These are phyloP conservation scores for Yamadazyma kanchanaburiensis DNA, from an alignment of 1,139 yeast species.

Conservation along the genomic window DNA sequence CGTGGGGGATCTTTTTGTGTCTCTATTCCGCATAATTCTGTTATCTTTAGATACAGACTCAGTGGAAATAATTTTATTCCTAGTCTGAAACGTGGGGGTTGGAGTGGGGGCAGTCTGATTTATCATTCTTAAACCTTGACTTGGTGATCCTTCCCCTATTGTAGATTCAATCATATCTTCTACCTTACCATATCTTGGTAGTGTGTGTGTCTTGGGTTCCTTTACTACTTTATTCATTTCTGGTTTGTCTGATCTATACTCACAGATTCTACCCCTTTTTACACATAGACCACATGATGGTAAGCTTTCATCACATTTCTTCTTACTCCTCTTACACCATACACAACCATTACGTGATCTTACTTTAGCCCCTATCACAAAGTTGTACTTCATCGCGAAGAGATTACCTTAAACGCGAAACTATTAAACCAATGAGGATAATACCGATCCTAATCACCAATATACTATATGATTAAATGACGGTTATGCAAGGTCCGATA, in stretches of 20 bases:
- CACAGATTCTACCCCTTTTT: constrained; percentile 19
- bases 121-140: too few species aligned
- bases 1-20: too few species aligned
- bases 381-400: constrained; percentile 1
- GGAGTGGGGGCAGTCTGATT: too few species aligned
- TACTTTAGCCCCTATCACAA: constrained; percentile 8
- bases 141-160: background rate
- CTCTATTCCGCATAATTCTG: background rate
- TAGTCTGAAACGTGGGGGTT: too few species aligned
- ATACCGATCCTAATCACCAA: too few species aligned
- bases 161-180: background rate
- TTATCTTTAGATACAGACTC: background rate
- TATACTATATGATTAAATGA: too few species aligned
- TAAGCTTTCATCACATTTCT: constrained; percentile 26
- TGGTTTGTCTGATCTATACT: constrained; percentile 3
- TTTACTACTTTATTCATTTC: background rate
- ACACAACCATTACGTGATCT: constrained; percentile 19
- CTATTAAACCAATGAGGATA: too few species aligned
- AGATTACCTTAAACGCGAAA: too few species aligned
- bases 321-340: constrained; percentile 16
- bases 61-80: background rate
- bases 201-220: background rate
- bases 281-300: constrained; percentile 24
- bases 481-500: too few species aligned
- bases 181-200: background rate